Evolutionary conservation across 352 stramenopile genomes (phyloP), one percentile per base, ranked within the genome.

Genomic region (Phytophthora meadii): DNA sequence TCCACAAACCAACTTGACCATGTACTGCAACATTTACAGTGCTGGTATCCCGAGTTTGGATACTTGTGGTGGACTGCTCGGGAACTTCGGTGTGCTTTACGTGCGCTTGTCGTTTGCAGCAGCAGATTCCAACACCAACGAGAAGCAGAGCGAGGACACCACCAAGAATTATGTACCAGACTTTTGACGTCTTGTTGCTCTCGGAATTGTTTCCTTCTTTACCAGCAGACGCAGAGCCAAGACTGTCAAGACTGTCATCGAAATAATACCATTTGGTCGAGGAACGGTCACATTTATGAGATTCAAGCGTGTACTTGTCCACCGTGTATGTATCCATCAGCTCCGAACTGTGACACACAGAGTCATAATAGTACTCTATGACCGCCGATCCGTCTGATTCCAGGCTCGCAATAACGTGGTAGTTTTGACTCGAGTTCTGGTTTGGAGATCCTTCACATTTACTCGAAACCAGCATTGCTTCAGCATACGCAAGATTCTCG

Each of bases 191-290:
- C 5, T 53, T 64, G 3, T 37, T 25, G 49, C 14, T 25, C 8
- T 6, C 19, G 9, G 27, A 30, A n/a, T 27, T 47, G 4, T 49
- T 22, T 42, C 45, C 37, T 41, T 64, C 5, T 1, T 32, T 14
- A 22, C 8, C 22, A 9, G 24, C 7, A 1, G 58, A 12, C 28
- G 14, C 40, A 11, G 28, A 10, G 14, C 54, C 6, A 14, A 34
- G 40, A 25, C 14, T 44, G 7, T 70, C 30, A n/a, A 19, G 19
- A 19, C 62, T 54, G 8, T 54, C 60, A 32, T 66, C 36, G 25
- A 65, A 14, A 25, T 74, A 65, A 37, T 74, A 70, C 65, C 65
- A 70, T 15, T 74, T 74, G 32, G 17, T 70, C 50, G 39, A 51
- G 24, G 37, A 40, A 12, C 46, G 19, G 32, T 60, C 56, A 34